phyloP scores from a whole-genome alignment of 2,329 filamentous ascomycete species.

The Coniochaeta sp. region DNA sequence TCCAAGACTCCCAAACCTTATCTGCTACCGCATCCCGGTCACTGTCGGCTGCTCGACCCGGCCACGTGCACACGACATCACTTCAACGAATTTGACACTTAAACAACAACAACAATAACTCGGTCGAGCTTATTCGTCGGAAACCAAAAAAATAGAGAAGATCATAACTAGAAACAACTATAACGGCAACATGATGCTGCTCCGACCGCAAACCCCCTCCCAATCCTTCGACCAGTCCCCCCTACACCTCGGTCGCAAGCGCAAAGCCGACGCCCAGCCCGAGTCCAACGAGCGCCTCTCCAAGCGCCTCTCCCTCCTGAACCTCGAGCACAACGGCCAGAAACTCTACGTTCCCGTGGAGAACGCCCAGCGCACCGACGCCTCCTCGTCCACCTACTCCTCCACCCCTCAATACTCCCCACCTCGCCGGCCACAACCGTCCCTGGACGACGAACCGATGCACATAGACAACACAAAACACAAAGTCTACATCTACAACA shows the following conservation, averaged over 20 bases:
- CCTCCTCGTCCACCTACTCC: conserved; percentile 11
- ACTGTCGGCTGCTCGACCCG: background rate
- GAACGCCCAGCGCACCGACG: conserved; percentile 24
- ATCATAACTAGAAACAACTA: background rate
- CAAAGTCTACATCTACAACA: conserved; percentile 83
- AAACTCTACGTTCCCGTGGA: conserved; percentile 62
- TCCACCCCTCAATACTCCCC: conserved; percentile 5
- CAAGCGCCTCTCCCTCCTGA: conserved; percentile 75
- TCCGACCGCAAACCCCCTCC: background rate
- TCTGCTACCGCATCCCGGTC: background rate
- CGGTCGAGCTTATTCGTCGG: background rate
- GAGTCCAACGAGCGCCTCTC: conserved; percentile 63
- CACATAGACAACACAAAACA: conserved; percentile 78
- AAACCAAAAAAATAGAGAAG: background rate
- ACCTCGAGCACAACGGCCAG: conserved; percentile 61
- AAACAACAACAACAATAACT: background rate
- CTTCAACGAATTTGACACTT: background rate
- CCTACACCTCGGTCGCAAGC: conserved; percentile 31
- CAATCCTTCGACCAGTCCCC: background rate
- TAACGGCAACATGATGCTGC: conserved; percentile 1
- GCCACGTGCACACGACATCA: background rate
- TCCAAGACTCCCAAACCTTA: background rate
- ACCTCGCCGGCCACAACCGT: conserved; percentile 11
- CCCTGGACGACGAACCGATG: conserved; percentile 56
- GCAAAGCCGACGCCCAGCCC: conserved; percentile 50